phyloP scores from a whole-genome alignment of 2,329 filamentous ascomycete species.

The Aspergillus quadricinctus region DNA sequence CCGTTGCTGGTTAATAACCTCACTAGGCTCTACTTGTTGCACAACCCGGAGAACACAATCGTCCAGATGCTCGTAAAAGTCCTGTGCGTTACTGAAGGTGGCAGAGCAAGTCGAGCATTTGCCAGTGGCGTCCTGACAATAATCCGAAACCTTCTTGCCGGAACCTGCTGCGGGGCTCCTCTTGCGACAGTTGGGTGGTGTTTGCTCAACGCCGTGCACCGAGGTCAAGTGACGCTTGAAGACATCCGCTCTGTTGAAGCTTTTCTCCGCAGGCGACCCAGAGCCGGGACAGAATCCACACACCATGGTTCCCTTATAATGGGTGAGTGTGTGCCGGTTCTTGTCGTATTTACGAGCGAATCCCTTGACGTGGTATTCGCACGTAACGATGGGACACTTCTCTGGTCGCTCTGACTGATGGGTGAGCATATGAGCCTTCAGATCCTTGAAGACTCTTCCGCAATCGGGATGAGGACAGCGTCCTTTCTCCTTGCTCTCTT shows the following conservation, averaged over 20 bases:
- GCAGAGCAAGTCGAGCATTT: conserved; percentile 89
- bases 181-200: conserved; percentile 84
- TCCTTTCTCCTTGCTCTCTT: conserved; percentile 60
- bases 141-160: conserved; percentile 64
- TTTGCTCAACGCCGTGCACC: conserved; percentile 89
- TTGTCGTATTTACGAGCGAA: conserved; percentile 96
- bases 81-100: conserved; percentile 81
- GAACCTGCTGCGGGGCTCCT: conserved; percentile 49
- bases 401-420: conserved; percentile 87
- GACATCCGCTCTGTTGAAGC: conserved; percentile 90
- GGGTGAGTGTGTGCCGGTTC: conserved; percentile 87
- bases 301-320: conserved; percentile 97
- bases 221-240: conserved; percentile 92
- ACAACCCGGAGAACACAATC: conserved; percentile 63
- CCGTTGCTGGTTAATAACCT: conserved; percentile 54
- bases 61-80: conserved; percentile 94
- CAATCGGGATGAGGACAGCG: conserved; percentile 80
- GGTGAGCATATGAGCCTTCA: conserved; percentile 92
- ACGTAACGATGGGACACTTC: conserved; percentile 88
- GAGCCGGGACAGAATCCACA: conserved; percentile 91
- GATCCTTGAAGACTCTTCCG: conserved; percentile 80
- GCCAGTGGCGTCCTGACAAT: conserved; percentile 72
- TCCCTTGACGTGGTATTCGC: conserved; percentile 87
- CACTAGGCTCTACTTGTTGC: conserved; percentile 54
- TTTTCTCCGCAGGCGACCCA: conserved; percentile 85